Evolutionary conservation across 1,139 yeast species (phyloP), one percentile per base, ranked within the genome.

Genomic region (Zygoascus sp.): DNA sequence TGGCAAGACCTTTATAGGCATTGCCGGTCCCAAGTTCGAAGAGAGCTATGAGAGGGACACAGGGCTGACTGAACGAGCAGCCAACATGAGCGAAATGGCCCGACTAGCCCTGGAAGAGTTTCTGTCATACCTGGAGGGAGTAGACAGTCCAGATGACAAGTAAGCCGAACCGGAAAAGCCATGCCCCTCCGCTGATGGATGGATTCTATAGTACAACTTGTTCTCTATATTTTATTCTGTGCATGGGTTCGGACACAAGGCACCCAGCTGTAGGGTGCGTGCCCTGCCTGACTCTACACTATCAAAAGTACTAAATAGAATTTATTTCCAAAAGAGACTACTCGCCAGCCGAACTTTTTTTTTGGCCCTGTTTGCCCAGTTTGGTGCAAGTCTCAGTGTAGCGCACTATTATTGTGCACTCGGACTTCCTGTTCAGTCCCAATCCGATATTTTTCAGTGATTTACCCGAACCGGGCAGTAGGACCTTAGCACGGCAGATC

Each of bases 61-160:
- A 0, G 73, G 73, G 0, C 58, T 58, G 27, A 58, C 53, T 10
- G 81, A 78, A 47, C 70, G 95, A 49, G 70, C 85, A 0, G 60
- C 59, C 21, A 87, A 86, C 61, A 87, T 87, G 95, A 80, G 77
- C 45, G 69, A 73, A 53, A 87, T 87, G 70, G 95, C 95, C 3
- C 69, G 68, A 45, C 61, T 72, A 46, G 95, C 94, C 0, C 67
- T 87, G 48, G 71, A 75, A 57, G 83, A 80, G 57, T 69, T 86
- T 49, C 63, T 83, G 49, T 50, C 47, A 13, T 52, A 50, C 34
- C 49, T 57, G 22, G 47, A 51, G 27, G 15, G 32, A 17, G 3
- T 42, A 9, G 44, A 42, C 10, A 11, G n/a, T 2, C 21, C 36
- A 16, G 17, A 32, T 7, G 36, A 19, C n/a, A n/a, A n/a, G n/a